Base-by-base conservation (phyloP, 306 rosid species). In the Lathyrus oleraceus region DNA sequence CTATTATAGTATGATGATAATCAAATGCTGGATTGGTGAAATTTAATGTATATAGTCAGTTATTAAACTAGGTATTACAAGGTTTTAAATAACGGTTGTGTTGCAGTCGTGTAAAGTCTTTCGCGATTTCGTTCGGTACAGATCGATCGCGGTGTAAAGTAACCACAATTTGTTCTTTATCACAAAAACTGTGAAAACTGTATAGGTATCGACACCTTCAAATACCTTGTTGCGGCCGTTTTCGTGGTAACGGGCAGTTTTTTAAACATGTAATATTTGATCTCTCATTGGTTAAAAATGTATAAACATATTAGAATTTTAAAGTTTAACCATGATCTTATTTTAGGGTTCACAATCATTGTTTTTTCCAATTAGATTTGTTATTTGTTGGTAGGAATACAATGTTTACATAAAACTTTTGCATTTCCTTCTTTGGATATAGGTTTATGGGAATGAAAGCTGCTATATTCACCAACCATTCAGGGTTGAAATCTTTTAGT, bases 401-500 rank as follows among this genome's bases (percentile, higher is more conserved):
- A 17, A 45, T 28, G 49, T 74, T 74, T 35, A 71, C 53, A 64
- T 72, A 30, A 76, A 80, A 15, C 32, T 8, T 36, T 72, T 80
- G 44, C 52, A 6, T 21, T 61, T 14, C 15, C 12, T 57, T 76
- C 12, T 51, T n/a, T 8, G 39, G 61, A 66, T 76, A 75, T 83
- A 95, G 99, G 81, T 91, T 95, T 79, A 91, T 95, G 96, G 97
- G 95, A 82, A 86, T 95, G 95, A 95, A 87, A 85, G 92, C 90
- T 49, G 89, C 91, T 64, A 16, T 95, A 61, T 17, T 91, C 73
- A 85, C 97, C 15, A 79, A 79, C 72, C 85, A 81, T 81, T 59
- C 85, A 57, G 77, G 83, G 60, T 82, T 91, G 83, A 81, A 91
- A 77, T 85, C 82, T 66, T 82, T 87, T 51, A 83, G 87, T 80